Conservation (phyloP, 2,329 filamentous ascomycete species). For the Ascochyta viciae-villosae region DNA sequence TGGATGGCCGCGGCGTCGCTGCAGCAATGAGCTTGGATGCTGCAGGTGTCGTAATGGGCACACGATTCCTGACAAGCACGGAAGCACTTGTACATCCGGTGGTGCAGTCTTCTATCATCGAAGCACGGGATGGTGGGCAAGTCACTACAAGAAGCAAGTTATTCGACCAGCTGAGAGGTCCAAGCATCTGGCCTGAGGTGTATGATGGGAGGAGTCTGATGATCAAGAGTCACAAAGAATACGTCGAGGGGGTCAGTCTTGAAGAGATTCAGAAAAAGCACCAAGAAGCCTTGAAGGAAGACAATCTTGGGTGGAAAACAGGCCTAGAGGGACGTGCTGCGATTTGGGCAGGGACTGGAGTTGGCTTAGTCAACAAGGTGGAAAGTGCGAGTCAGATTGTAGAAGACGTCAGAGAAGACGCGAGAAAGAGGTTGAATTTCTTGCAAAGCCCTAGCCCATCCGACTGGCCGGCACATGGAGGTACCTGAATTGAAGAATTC, state of each 20-base stretch:
- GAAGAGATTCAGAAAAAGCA: slow-evolving; percentile 54
- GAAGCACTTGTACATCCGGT: slow-evolving; percentile 56
- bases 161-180: slow-evolving; percentile 63
- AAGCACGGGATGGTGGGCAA: slow-evolving; percentile 58
- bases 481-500: no score
- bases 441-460: no score
- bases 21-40: slow-evolving; percentile 64
- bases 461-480: no score
- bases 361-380: slow-evolving; percentile 63
- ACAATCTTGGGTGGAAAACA: slow-evolving; percentile 60
- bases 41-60: slow-evolving; percentile 67
- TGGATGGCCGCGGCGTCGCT: slow-evolving; percentile 64
- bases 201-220: slow-evolving; percentile 65
- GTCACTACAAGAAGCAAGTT: slow-evolving; percentile 58
- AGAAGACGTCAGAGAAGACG: no score
- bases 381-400: slow-evolving; percentile 48
- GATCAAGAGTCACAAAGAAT: slow-evolving; percentile 59
- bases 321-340: slow-evolving; percentile 60
- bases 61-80: slow-evolving; percentile 64
- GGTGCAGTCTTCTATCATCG: slow-evolving; percentile 56
- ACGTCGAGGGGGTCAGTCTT: slow-evolving; percentile 47
- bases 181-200: slow-evolving; percentile 63
- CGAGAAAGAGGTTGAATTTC: no score
- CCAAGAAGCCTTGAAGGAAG: slow-evolving; percentile 56
- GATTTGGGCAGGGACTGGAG: slow-evolving; percentile 66